Conservation (phyloP, 176 grass and related monocot genomes). For the Thinopyrum elongatum region DNA sequence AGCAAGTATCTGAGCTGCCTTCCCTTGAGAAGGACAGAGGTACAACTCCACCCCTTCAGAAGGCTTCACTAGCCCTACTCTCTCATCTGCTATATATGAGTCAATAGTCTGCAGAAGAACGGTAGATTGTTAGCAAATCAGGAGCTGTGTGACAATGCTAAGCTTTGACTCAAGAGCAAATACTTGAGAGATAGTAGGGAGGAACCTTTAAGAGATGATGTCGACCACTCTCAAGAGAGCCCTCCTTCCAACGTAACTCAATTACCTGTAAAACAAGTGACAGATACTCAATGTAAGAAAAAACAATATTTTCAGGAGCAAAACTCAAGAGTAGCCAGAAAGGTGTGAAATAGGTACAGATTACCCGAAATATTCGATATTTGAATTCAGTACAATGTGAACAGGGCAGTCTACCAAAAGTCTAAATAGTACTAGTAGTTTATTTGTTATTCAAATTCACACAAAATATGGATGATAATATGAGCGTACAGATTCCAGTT, state of each 20-base stretch:
- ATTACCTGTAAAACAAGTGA: conserved; percentile 41
- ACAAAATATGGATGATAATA: neutral
- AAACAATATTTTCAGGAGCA: neutral
- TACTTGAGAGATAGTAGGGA: neutral
- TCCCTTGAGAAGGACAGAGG: conserved; percentile 53
- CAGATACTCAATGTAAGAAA: neutral
- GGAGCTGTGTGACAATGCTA: neutral
- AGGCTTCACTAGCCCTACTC: conserved; percentile 65
- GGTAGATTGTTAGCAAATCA: conserved; percentile 13
- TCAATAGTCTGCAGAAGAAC: conserved; percentile 54
- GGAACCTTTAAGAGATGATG: conserved; percentile 56
- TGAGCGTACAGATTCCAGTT: neutral
- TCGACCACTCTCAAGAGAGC: conserved; percentile 38
- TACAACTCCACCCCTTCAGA: conserved; percentile 64
- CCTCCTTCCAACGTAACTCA: conserved; percentile 57
- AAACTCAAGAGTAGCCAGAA: neutral
- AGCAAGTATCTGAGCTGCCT: conserved; percentile 44
- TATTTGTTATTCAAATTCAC: neutral
- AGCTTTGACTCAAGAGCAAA: neutral
- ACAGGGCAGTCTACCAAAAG: neutral
- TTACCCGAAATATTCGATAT: neutral
- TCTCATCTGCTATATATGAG: conserved; percentile 58
- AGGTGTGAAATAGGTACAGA: neutral
- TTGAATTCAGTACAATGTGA: neutral
- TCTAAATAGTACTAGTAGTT: neutral